Evolutionary conservation across 148 eudicot genomes (phyloP).

Genomic region (Nepenthes mirabilis): DNA sequence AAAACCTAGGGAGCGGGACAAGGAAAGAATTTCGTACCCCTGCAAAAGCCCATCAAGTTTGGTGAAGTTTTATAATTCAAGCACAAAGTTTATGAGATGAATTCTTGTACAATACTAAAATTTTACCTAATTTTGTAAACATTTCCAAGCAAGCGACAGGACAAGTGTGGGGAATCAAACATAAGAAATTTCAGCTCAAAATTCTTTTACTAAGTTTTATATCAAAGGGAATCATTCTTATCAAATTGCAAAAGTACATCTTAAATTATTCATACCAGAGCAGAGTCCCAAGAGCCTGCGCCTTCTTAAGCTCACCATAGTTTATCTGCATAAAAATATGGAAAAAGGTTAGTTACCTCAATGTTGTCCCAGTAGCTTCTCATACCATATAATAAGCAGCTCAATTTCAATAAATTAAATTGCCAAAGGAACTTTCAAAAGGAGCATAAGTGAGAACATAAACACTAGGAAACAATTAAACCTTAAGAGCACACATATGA

Average conservation of each 20-base stretch:
- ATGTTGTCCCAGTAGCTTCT: background rate
- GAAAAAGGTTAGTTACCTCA: background rate
- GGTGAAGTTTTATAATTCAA: background rate
- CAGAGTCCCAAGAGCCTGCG: slow-evolving; percentile 33
- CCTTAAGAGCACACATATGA: too few relatives aligned
- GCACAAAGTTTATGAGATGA: background rate
- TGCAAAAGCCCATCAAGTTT: slow-evolving; percentile 12
- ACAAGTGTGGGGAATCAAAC: too few relatives aligned
- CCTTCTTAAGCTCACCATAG: slow-evolving; percentile 41
- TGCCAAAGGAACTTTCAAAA: too few relatives aligned
- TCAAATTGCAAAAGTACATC: background rate
- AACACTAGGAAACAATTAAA: too few relatives aligned
- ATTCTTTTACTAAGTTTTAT: background rate
- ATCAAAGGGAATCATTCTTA: background rate
- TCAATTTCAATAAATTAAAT: too few relatives aligned
- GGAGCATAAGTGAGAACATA: too few relatives aligned
- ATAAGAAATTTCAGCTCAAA: too few relatives aligned
- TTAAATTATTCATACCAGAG: slow-evolving; percentile 13
- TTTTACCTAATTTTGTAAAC: too few relatives aligned
- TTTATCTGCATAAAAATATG: slow-evolving; percentile 8
- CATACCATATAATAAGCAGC: background rate
- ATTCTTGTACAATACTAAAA: background rate
- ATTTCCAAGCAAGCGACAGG: too few relatives aligned
- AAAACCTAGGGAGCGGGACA: slow-evolving; percentile 22
- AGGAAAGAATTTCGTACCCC: slow-evolving; percentile 36